phyloP scores from a whole-genome alignment of 768 basidiomycete species.

The Candolleomyces aberdarensis region DNA sequence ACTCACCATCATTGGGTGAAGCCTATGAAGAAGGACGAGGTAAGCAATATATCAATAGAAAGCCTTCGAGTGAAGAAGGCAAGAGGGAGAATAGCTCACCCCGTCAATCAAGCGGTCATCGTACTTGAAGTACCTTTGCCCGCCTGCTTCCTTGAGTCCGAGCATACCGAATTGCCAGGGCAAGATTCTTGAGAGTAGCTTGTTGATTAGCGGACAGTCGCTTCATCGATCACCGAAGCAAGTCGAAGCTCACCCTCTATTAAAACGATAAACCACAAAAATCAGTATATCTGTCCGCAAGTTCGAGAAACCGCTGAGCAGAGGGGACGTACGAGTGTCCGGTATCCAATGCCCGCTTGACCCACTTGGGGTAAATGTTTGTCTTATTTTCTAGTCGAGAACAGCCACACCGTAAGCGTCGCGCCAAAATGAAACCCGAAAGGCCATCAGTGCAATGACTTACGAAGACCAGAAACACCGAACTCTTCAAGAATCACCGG shows the following conservation, averaged over 20 bases:
- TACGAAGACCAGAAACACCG: constrained; percentile 45
- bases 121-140: constrained; percentile 53
- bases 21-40: constrained; percentile 27
- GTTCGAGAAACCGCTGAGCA: too few relatives aligned
- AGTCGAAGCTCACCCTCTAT: constrained; percentile 24
- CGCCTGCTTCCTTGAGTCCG: constrained; percentile 47
- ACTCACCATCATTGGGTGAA: constrained; percentile 53
- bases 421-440: neutral
- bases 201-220: neutral
- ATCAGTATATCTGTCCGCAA: neutral
- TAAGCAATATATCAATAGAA: neutral
- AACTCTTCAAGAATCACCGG: constrained; percentile 66
- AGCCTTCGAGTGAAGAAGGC: neutral
- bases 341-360: constrained; percentile 43
- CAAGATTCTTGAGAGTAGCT: constrained; percentile 36
- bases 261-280: neutral
- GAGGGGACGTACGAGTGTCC: constrained; percentile 41
- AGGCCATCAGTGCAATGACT: constrained; percentile 7
- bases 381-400: constrained; percentile 45
- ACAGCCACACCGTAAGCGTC: neutral
- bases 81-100: constrained; percentile 17
- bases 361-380: constrained; percentile 49
- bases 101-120: constrained; percentile 50
- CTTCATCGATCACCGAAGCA: neutral
- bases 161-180: constrained; percentile 58